These are phyloP conservation scores for Pestalotiopsis sp. DNA, from an alignment of 2,329 filamentous ascomycete genomes.

Conservation along the genomic window DNA sequence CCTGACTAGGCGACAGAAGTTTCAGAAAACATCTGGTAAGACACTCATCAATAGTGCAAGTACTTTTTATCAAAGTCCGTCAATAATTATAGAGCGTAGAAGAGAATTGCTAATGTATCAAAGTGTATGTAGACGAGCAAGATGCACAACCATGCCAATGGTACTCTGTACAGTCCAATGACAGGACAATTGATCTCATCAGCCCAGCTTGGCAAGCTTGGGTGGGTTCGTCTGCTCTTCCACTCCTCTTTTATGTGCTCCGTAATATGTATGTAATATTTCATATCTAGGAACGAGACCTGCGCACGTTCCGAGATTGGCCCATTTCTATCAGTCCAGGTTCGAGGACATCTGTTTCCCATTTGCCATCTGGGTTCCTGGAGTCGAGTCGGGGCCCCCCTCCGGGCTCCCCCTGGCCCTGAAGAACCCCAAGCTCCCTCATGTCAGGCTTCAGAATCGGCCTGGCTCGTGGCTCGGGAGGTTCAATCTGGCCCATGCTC, in stretches of 20 bases:
- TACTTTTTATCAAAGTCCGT: not conserved
- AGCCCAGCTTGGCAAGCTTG: not conserved
- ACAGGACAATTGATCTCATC: not conserved
- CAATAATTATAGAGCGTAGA: not conserved
- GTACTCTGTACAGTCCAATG: not conserved
- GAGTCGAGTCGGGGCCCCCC: too few relatives aligned
- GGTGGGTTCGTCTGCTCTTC: not conserved
- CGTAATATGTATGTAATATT: not conserved
- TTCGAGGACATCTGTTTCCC: not conserved
- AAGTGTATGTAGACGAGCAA: not conserved
- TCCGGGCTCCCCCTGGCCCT: not conserved
- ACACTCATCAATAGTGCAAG: not conserved
- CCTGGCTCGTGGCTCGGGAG: not conserved
- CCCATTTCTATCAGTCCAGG: not conserved
- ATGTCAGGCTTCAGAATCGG: not conserved
- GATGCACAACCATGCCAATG: not conserved
- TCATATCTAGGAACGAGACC: not conserved
- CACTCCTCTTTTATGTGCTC: not conserved
- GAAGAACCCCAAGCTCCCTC: not conserved
- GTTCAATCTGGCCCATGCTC: not conserved
- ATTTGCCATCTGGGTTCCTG: not conserved
- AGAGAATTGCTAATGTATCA: too few relatives aligned
- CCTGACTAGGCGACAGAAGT: not conserved
- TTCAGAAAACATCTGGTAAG: slow-evolving; percentile 2
- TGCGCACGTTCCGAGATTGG: not conserved